Conservation (phyloP, 257 asterid genomes). For the Primulina huaijiensis region DNA sequence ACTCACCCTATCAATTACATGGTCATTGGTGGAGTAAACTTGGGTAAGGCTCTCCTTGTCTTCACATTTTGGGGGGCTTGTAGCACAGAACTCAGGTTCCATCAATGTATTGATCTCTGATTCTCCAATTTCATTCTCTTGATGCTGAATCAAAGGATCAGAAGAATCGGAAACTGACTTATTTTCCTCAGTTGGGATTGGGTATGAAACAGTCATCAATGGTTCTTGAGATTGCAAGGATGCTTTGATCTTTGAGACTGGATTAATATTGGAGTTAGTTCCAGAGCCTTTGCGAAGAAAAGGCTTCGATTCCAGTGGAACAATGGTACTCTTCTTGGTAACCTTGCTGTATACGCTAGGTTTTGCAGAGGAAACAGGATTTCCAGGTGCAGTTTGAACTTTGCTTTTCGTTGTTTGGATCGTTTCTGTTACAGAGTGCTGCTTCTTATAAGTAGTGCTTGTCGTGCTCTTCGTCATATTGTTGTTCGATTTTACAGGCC, state of each 20-base stretch:
- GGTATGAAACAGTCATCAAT: conserved; percentile 32
- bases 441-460: conserved; percentile 53
- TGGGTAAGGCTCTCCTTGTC: conserved; percentile 40
- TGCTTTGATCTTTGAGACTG: conserved; percentile 46
- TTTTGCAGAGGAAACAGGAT: conserved; percentile 48
- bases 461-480: conserved; percentile 47
- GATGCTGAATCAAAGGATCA: conserved; percentile 42
- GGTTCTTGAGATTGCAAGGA: conserved; percentile 48
- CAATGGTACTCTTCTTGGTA: conserved; percentile 87
- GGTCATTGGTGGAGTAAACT: conserved; percentile 26
- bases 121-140: conserved; percentile 39
- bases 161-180: conserved; percentile 37
- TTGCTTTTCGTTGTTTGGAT: conserved; percentile 51
- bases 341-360: conserved; percentile 68
- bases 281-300: conserved; percentile 85
- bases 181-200: conserved; percentile 37
- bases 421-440: conserved; percentile 46
- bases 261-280: conserved; percentile 44
- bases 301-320: conserved; percentile 91
- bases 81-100: conserved; percentile 29
- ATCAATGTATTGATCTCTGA: conserved; percentile 21
- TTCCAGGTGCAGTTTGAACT: conserved; percentile 45
- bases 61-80: conserved; percentile 43
- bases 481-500: conserved; percentile 44
- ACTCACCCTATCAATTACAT: conserved; percentile 26